Percentiles rank a stretch among this genome's conserved stretches.
phyloP scores from a whole-genome alignment of 352 stramenopile species.

The Globisporangium radiosum region DNA sequence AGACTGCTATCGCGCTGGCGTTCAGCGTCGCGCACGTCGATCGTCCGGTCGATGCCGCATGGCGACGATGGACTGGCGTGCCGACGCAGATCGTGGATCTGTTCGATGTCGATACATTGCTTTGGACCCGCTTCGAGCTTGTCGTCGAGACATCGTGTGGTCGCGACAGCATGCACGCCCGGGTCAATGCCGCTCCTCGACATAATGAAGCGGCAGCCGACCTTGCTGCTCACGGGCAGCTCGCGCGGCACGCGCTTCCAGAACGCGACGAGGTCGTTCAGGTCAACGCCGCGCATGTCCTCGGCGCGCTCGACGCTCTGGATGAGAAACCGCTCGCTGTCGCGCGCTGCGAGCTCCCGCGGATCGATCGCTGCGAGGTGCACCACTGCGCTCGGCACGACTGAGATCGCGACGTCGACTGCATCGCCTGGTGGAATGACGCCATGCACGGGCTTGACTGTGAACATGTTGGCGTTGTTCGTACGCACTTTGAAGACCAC shows the following conservation, averaged over 20 bases:
- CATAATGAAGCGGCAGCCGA: slow-evolving; percentile 49
- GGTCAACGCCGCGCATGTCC: slow-evolving; percentile 38
- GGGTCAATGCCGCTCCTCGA: neutral
- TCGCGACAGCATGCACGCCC: neutral
- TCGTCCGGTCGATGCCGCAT: slow-evolving; percentile 8
- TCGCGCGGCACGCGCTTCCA: slow-evolving; percentile 56
- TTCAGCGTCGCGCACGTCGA: slow-evolving; percentile 3
- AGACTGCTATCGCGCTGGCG: slow-evolving; percentile 1
- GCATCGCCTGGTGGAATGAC: slow-evolving; percentile 34
- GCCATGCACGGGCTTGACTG: slow-evolving; percentile 60
- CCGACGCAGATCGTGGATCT: neutral
- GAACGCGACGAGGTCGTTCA: slow-evolving; percentile 26
- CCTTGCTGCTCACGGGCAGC: slow-evolving; percentile 49
- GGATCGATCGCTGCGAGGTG: slow-evolving; percentile 28
- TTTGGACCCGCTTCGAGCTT: neutral
- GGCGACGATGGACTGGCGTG: neutral
- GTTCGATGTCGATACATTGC: too few species aligned
- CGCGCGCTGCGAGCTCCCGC: slow-evolving; percentile 23
- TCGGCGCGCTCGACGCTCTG: slow-evolving; percentile 45
- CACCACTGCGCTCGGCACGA: slow-evolving; percentile 23
- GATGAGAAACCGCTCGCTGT: slow-evolving; percentile 46
- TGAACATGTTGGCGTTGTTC: slow-evolving; percentile 70
- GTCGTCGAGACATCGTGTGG: neutral
- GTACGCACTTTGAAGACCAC: slow-evolving; percentile 75
- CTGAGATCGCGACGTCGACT: slow-evolving; percentile 30